Base-by-base conservation (phyloP, 2,329 filamentous ascomycete species). In the Talaromyces sp. region DNA sequence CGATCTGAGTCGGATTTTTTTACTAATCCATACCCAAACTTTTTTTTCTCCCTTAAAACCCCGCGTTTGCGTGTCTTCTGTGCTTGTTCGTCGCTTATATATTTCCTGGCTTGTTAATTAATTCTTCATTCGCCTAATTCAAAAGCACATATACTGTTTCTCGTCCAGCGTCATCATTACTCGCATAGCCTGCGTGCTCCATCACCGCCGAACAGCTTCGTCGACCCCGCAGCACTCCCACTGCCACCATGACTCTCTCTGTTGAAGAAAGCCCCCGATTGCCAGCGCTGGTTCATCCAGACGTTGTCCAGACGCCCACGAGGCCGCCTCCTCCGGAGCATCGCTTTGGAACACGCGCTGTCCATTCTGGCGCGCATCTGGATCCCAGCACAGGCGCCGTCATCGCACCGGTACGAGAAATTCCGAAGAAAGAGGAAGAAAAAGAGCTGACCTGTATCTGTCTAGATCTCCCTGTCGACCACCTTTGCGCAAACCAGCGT, bases 311-410 rank as follows among this genome's bases (percentile, higher is more conserved):
- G 70, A 93, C 90, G 62, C 90, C 90, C 66, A 88, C 89, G 57
- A 84, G 88, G 65, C 85, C 88, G 55, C 85, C 88, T 42, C 88
- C 90, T 52, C 90, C 91, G 66, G 83, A 88, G 62, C 88, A 92
- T 75, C 83, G 86, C 65, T 98, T 99, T 78, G 95, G 92, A 64
- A 99, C 95, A 55, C 85, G 96, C 64, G 95, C 95, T 61, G 95
- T 99, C 22, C 95, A 99, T 78, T 93, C 93, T 65, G 95, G 95
- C 64, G 85, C 92, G 51, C 91, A 91, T 70, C 91, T 96, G 75
- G 95, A 99, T 79, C 90, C 93, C 55, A 81, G 85, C 47, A 99
- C 93, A 27, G 95, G 95, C 65, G 95, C 95, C 68, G 95, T 99
- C 70, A 99, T 99, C 75, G 92, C 95, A 78, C 81, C 95, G 69